These are phyloP conservation scores for Spathaspora hagerdaliae DNA, from an alignment of 805 yeast genomes.

Conservation along the genomic window DNA sequence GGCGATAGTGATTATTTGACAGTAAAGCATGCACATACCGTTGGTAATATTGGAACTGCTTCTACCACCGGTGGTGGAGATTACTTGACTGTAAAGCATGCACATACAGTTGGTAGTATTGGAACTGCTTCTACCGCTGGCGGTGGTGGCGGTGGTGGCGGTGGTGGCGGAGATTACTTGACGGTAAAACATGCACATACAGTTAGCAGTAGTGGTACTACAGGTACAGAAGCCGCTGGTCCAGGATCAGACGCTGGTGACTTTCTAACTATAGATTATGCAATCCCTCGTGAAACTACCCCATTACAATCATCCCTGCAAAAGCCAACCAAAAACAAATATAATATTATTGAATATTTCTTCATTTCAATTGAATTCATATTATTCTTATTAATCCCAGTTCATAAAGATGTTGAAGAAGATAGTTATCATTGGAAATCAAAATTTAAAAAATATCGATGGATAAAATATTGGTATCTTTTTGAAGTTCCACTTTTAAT, in stretches of 20 bases:
- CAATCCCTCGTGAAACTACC: not conserved
- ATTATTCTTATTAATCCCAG: constrained; percentile 13
- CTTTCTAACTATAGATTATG: not conserved
- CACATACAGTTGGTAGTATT: too few species aligned
- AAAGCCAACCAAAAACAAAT: not conserved
- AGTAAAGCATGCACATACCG: not conserved
- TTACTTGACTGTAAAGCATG: too few species aligned
- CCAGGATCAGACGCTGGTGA: too few species aligned
- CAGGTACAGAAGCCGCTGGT: too few species aligned
- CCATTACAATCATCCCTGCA: not conserved
- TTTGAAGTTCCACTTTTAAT: constrained; percentile 15
- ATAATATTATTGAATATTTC: constrained; percentile 1
- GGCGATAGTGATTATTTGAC: not conserved
- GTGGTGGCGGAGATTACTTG: too few species aligned
- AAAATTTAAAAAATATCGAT: not conserved
- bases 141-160: too few species aligned
- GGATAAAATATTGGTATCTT: constrained; percentile 13
- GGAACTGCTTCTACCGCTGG: too few species aligned
- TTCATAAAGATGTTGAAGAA: constrained; percentile 3
- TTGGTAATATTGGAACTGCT: too few species aligned
- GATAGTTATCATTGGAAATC: constrained; percentile 1
- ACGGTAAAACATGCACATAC: too few species aligned
- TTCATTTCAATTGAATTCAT: constrained; percentile 9
- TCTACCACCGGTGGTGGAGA: too few species aligned
- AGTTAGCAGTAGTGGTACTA: too few species aligned